These are phyloP conservation scores for Arabidopsis arenosa DNA, from an alignment of 345 rosid species.

Conservation along the genomic window DNA sequence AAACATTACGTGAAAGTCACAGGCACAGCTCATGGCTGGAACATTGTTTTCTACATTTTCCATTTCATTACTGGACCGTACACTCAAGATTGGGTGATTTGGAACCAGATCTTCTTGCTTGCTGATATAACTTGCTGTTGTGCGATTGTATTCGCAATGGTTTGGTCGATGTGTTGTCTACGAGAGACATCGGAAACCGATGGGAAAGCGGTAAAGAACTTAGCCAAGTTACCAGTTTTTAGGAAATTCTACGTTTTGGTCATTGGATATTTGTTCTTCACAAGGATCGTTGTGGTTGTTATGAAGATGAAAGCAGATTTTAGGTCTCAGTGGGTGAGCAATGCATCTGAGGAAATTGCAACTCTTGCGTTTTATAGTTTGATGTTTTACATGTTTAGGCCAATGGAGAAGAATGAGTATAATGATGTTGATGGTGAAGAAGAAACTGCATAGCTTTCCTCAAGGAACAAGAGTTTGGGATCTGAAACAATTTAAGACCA, in stretches of 20 bases:
- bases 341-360: constrained; percentile 71
- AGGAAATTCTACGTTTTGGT: constrained; percentile 78
- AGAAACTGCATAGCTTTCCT: constrained; percentile 55
- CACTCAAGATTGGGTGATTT: constrained; percentile 67
- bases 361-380: constrained; percentile 62
- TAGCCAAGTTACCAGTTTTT: constrained; percentile 68
- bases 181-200: constrained; percentile 71
- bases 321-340: constrained; percentile 81
- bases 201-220: constrained; percentile 53
- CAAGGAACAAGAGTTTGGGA: constrained; percentile 47
- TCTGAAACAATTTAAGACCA: constrained; percentile 49
- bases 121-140: constrained; percentile 74
- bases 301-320: constrained; percentile 64
- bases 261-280: constrained; percentile 76
- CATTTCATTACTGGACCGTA: constrained; percentile 71
- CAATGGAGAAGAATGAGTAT: constrained; percentile 73
- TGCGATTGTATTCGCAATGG: constrained; percentile 73
- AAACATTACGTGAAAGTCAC: constrained; percentile 69
- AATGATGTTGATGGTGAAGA: constrained; percentile 70
- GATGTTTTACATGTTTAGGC: constrained; percentile 85
- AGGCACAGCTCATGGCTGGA: constrained; percentile 91
- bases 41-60: constrained; percentile 69
- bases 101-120: constrained; percentile 75
- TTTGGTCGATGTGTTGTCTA: constrained; percentile 70
- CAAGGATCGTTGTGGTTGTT: constrained; percentile 71